These are phyloP conservation scores for Jamesozyma spencerorum DNA, from an alignment of 805 yeast species.

Conservation along the genomic window DNA sequence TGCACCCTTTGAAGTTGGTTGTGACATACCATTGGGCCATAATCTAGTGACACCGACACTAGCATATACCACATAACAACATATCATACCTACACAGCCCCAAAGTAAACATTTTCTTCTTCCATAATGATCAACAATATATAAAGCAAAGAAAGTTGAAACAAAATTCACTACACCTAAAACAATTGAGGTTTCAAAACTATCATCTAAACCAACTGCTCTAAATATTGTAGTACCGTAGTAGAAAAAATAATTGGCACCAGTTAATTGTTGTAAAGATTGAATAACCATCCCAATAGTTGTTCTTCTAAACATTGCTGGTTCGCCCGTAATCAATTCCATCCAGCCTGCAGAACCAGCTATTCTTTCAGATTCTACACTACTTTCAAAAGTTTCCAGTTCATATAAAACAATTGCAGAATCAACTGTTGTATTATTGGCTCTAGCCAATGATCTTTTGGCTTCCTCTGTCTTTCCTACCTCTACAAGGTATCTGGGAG, in stretches of 20 bases:
- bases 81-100: constrained; percentile 43
- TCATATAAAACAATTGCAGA: constrained; percentile 49
- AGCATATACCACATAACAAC: constrained; percentile 44
- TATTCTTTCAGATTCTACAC: constrained; percentile 47
- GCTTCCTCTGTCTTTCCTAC: constrained; percentile 53
- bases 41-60: constrained; percentile 51
- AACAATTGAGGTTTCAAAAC: constrained; percentile 52
- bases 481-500: constrained; percentile 62
- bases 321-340: constrained; percentile 59
- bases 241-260: constrained; percentile 62
- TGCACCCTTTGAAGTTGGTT: constrained; percentile 38
- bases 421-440: constrained; percentile 46
- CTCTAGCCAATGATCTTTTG: constrained; percentile 44
- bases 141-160: constrained; percentile 46
- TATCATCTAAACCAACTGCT: constrained; percentile 52
- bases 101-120: constrained; percentile 40
- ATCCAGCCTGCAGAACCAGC: constrained; percentile 62
- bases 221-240: constrained; percentile 56
- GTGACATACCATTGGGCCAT: constrained; percentile 31
- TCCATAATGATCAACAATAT: constrained; percentile 48
- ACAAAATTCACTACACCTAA: constrained; percentile 55
- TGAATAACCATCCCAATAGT: constrained; percentile 49
- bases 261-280: constrained; percentile 63
- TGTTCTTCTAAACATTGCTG: constrained; percentile 43
- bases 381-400: constrained; percentile 49